Conservation (phyloP, 2,329 filamentous ascomycete species). For the Aspergillus sp. region DNA sequence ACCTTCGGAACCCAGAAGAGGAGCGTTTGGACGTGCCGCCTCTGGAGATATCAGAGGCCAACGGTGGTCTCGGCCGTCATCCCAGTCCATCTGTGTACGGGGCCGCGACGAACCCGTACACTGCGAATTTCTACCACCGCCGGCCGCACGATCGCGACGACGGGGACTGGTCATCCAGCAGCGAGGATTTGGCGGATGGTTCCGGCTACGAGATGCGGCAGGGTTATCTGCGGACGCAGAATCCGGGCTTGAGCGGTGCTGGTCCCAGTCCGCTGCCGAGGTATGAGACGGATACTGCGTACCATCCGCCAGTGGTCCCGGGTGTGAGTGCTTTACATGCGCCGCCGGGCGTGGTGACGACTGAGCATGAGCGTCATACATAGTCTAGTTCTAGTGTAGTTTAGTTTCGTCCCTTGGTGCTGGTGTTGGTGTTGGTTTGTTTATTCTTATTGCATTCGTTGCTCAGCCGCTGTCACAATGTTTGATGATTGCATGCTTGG, state of each 20-base stretch:
- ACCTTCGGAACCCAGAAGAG: conserved; percentile 26
- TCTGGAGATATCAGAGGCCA: not conserved
- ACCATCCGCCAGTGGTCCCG: conserved; percentile 13
- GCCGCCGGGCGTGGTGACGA: conserved; percentile 5
- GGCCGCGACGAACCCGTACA: conserved; percentile 17
- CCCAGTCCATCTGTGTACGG: conserved; percentile 13
- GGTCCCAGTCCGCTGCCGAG: conserved; percentile 11
- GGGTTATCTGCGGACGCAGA: conserved; percentile 19
- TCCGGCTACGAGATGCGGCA: conserved; percentile 34
- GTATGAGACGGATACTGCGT: conserved; percentile 22
- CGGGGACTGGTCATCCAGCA: conserved; percentile 28
- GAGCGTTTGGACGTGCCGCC: conserved; percentile 15
- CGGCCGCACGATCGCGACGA: conserved; percentile 22
- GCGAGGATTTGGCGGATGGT: conserved; percentile 27
- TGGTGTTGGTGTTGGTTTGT: not conserved
- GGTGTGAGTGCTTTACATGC: conserved; percentile 4
- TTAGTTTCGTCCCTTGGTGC: no score
- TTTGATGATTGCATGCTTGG: not conserved
- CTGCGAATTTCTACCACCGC: conserved; percentile 17
- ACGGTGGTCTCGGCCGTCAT: not conserved
- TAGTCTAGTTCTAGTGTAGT: no score
- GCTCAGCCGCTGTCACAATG: not conserved
- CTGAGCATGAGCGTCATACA: not conserved
- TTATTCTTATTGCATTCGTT: not conserved
- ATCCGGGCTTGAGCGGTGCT: conserved; percentile 8